Base-by-base conservation (phyloP, 495 filamentous ascomycete species). In the Daldinia bambusicola region DNA sequence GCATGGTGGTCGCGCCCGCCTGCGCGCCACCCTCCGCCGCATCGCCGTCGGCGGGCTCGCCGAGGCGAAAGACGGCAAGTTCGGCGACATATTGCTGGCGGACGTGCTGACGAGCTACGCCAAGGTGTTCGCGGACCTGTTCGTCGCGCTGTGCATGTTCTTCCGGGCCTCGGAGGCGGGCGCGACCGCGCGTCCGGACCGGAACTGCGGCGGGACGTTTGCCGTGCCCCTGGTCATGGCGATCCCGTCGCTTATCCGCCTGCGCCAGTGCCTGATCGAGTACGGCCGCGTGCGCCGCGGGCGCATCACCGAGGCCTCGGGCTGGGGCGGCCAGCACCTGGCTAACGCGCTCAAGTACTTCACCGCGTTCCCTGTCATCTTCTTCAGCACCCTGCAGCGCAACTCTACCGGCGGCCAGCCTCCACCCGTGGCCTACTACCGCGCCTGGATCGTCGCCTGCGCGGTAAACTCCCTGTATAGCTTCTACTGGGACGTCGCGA, bases 401-500 rank as follows among this genome's bases (percentile, higher is more conserved):
- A 91, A 89, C 64, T 85, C 84, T 61, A 84, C 87, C 6, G 78
- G 84, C 12, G 81, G 83, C 26, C 80, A 80, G 16, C 81, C 71
- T 0, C 75, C 76, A 34, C 64, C 72, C 22, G 57, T 70, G 0
- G 74, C 76, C 18, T 75, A 88, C 60, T 87, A 84, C 71, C 76
- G 80, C 12, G 79, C 82, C n/a, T 90, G 88, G 88, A 71, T 89
- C 7, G 66, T 70, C 9, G 85, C 89, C 51, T 91, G 91, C 30
- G 83, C 91, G 36, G 68, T 95, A 56, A 99, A 98, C 75, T 93
- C 91, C 10, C 82, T 89, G 63, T 99, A 97, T 80, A 94, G 92
- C 37, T 98, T 98, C 85, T 99, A 95, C 84, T 99, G 95, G 95
- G 95, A 99, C 77, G 89, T 98, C 20, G 87, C 93, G 50, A 94